Conservation (phyloP, 1,284 basidiomycete genomes). For the Filobasidium uniguttulatum region DNA sequence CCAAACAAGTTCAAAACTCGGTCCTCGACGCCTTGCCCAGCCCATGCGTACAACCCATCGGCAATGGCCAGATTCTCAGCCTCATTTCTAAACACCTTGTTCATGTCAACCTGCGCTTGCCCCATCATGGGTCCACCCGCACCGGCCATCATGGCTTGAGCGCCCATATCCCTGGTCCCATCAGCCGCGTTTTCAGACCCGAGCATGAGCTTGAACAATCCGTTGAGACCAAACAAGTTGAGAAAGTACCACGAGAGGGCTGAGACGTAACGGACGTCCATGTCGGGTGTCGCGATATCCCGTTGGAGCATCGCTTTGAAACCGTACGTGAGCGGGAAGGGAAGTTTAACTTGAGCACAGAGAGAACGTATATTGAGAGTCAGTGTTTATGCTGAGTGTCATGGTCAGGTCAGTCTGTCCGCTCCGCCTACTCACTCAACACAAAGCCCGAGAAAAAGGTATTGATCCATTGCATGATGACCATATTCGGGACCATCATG, state of each 20-base stretch:
- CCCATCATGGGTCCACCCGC: constrained; percentile 39
- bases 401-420: background rate
- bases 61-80: constrained; percentile 85
- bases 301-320: constrained; percentile 99
- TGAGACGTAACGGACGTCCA: constrained; percentile 98
- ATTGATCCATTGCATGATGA: constrained; percentile 99
- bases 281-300: constrained; percentile 87
- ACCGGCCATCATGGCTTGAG: constrained; percentile 53
- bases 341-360: constrained; percentile 64
- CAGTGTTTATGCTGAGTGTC: background rate
- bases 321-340: constrained; percentile 89
- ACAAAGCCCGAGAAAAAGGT: constrained; percentile 99
- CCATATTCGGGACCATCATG: constrained; percentile 82
- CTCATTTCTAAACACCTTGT: constrained; percentile 82
- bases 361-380: background rate
- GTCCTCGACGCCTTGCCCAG: constrained; percentile 62
- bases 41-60: constrained; percentile 69
- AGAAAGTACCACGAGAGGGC: constrained; percentile 99
- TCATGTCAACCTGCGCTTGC: constrained; percentile 59
- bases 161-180: constrained; percentile 56
- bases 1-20: constrained; percentile 63
- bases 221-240: constrained; percentile 95
- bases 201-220: constrained; percentile 82
- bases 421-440: constrained; percentile 77
- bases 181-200: constrained; percentile 78